Conservation (phyloP, 345 rosid species). For the Bruguiera parviflora region DNA sequence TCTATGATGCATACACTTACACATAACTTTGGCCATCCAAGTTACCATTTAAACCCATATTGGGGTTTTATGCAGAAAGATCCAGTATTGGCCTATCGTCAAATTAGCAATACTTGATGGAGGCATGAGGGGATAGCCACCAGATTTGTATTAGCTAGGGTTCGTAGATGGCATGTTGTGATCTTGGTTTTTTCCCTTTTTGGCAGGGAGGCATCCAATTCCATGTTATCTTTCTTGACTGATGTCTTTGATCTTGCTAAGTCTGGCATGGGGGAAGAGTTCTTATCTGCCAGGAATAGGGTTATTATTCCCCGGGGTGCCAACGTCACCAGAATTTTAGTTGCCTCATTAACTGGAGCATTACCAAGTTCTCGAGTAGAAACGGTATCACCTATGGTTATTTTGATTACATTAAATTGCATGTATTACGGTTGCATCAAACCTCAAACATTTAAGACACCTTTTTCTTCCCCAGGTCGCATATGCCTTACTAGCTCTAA, state of each 20-base stretch:
- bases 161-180: background rate
- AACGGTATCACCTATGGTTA: conserved; percentile 42
- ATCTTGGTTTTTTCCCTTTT: background rate
- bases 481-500: conserved; percentile 66
- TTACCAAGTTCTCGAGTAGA: conserved; percentile 93
- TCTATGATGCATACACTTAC: background rate
- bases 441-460: background rate
- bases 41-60: too few species aligned
- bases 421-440: background rate
- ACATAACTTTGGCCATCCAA: too few species aligned
- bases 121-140: too few species aligned
- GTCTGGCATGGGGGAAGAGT: conserved; percentile 58
- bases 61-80: too few species aligned
- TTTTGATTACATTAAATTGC: background rate
- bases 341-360: conserved; percentile 92
- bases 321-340: conserved; percentile 68
- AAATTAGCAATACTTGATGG: too few species aligned
- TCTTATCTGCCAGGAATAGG: conserved; percentile 54
- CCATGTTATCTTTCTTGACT: conserved; percentile 84
- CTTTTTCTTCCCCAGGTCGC: conserved; percentile 46
- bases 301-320: conserved; percentile 84
- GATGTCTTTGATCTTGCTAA: conserved; percentile 85
- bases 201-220: conserved; percentile 92
- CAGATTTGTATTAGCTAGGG: background rate
- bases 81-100: too few species aligned